Conservation (phyloP, 495 filamentous ascomycete species). For the Aspergillus ellipticus region DNA sequence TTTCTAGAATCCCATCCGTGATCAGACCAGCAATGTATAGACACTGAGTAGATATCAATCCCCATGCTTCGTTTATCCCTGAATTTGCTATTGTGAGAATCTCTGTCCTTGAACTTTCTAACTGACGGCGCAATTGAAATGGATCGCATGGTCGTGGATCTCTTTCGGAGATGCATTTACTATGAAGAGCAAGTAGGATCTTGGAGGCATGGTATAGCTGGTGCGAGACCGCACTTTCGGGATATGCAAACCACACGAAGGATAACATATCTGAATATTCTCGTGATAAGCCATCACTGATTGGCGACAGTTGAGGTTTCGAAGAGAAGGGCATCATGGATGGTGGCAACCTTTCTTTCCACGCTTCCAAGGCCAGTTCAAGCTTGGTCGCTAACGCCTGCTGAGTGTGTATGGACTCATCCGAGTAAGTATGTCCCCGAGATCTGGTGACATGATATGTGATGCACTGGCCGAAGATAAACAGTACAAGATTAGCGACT, state of each 20-base stretch:
- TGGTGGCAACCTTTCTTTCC: neutral
- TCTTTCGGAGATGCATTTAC: neutral
- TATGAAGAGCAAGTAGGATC: neutral
- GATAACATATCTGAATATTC: neutral
- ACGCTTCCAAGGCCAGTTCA: neutral
- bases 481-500: constrained; percentile 2
- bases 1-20: constrained; percentile 3
- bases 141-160: neutral
- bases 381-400: neutral
- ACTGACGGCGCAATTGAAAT: neutral
- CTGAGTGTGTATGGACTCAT: neutral
- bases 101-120: constrained; percentile 1
- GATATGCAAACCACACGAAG: constrained; percentile 4
- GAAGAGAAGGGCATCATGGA: neutral
- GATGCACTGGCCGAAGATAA: constrained; percentile 7
- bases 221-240: constrained; percentile 5
- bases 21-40: constrained; percentile 5
- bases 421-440: too few relatives aligned
- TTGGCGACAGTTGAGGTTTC: neutral
- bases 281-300: too few relatives aligned
- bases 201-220: constrained; percentile 12
- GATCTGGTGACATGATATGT: neutral
- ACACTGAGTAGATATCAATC: constrained; percentile 5
- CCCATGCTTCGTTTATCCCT: neutral
- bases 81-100: constrained; percentile 7